These are phyloP conservation scores for Centella asiatica DNA, from an alignment of 129 eudicot species.

Conservation along the genomic window DNA sequence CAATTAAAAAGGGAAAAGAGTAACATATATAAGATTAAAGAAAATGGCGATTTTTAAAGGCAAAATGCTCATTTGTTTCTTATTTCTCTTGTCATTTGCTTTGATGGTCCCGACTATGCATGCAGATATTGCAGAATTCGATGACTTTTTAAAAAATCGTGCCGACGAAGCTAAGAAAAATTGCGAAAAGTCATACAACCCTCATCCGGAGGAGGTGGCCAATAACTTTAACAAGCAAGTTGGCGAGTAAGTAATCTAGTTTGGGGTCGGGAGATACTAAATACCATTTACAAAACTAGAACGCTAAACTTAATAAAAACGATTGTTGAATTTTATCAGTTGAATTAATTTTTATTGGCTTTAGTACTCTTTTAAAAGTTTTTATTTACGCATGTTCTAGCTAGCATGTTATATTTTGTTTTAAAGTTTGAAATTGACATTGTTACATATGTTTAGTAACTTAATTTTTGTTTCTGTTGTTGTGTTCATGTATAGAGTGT, in stretches of 20 bases:
- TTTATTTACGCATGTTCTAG: too few species aligned
- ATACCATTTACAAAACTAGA: too few species aligned
- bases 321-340: too few species aligned
- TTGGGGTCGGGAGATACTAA: too few species aligned
- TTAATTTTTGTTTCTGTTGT: neutral
- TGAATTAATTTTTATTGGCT: neutral
- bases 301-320: too few species aligned
- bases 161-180: conserved; percentile 22
- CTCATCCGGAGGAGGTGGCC: conserved; percentile 31
- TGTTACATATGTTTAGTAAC: too few species aligned
- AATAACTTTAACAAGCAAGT: conserved; percentile 28
- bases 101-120: conserved; percentile 18
- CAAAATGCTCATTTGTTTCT: neutral
- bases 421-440: too few species aligned
- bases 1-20: neutral
- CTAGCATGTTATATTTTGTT: too few species aligned
- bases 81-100: conserved; percentile 20
- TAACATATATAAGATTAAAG: neutral
- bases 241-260: conserved; percentile 26
- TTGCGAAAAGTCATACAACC: conserved; percentile 25
- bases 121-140: conserved; percentile 9
- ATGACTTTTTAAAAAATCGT: conserved; percentile 22
- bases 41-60: conserved; percentile 2
- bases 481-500: neutral
- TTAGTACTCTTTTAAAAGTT: too few species aligned